Percentiles rank a stretch among this genome's conserved stretches.
phyloP scores from a whole-genome alignment of 1,284 basidiomycete genomes.

The Cryptococcus floricola region DNA sequence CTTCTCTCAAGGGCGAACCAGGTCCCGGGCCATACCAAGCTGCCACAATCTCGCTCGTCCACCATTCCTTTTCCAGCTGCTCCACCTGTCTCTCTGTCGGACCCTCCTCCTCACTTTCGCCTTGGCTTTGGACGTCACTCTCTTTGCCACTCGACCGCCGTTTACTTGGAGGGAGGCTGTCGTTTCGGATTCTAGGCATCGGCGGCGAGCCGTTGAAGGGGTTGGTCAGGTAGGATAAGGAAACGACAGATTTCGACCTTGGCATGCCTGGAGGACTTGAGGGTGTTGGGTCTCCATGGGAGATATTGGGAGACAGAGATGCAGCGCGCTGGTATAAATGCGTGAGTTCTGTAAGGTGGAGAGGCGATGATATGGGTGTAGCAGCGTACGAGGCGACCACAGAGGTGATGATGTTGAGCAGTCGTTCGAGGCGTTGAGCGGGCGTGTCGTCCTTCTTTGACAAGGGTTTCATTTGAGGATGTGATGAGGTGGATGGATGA shows the following conservation, averaged over 20 bases:
- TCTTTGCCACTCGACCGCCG: neutral
- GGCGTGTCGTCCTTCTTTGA: neutral
- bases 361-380: constrained; percentile 4
- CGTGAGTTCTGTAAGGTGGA: constrained; percentile 9
- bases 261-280: neutral
- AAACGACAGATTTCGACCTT: neutral
- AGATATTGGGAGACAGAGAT: neutral
- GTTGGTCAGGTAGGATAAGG: neutral
- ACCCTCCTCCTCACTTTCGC: neutral
- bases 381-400: constrained; percentile 9
- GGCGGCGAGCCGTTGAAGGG: neutral
- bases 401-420: constrained; percentile 10
- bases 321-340: constrained; percentile 7
- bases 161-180: neutral
- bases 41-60: constrained; percentile 24
- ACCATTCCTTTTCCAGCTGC: constrained; percentile 25
- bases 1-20: neutral
- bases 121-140: neutral
- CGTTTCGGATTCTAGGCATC: neutral
- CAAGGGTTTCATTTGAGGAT: neutral
- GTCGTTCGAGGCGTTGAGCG: constrained; percentile 7
- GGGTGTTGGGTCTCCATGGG: neutral
- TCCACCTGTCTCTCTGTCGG: constrained; percentile 6
- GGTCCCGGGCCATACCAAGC: constrained; percentile 31
- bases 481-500: neutral